Conservation (phyloP, 164 flowering plant species). For the Annona cherimola region DNA sequence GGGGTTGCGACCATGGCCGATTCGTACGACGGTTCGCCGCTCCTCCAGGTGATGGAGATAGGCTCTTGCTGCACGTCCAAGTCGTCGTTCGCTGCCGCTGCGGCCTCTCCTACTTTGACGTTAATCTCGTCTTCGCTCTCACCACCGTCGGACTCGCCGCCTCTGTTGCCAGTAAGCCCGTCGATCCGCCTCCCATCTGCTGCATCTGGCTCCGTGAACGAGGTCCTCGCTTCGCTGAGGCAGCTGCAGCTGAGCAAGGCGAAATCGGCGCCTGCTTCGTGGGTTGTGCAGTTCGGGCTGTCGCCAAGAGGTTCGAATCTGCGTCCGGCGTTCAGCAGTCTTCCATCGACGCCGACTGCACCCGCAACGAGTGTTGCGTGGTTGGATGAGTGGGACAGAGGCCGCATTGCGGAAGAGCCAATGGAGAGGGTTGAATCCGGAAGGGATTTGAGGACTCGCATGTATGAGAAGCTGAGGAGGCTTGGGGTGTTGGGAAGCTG, state of each 20-base stretch:
- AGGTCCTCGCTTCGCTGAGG: no score
- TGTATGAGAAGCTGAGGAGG: conserved; percentile 80
- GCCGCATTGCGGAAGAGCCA: conserved; percentile 37
- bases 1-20: conserved; percentile 3
- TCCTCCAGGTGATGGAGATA: conserved; percentile 36
- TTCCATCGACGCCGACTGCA: conserved; percentile 28
- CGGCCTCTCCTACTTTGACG: no score
- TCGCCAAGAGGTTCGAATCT: conserved; percentile 21
- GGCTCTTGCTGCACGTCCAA: not conserved
- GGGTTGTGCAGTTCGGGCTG: conserved; percentile 20
- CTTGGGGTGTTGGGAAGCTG: conserved; percentile 83
- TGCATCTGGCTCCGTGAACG: no score
- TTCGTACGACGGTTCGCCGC: conserved; percentile 51
- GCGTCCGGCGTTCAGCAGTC: conserved; percentile 49
- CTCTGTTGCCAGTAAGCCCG: no score
- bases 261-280: no score
- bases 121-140: no score
- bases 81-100: conserved; percentile 23
- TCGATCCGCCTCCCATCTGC: no score
- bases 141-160: no score
- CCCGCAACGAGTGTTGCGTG: conserved; percentile 27
- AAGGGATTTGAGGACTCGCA: conserved; percentile 46
- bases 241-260: no score
- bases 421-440: conserved; percentile 83
- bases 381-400: conserved; percentile 16